Evolutionary conservation across 768 basidiomycete species (phyloP).

Genomic region (Hypholoma sublateritium): DNA sequence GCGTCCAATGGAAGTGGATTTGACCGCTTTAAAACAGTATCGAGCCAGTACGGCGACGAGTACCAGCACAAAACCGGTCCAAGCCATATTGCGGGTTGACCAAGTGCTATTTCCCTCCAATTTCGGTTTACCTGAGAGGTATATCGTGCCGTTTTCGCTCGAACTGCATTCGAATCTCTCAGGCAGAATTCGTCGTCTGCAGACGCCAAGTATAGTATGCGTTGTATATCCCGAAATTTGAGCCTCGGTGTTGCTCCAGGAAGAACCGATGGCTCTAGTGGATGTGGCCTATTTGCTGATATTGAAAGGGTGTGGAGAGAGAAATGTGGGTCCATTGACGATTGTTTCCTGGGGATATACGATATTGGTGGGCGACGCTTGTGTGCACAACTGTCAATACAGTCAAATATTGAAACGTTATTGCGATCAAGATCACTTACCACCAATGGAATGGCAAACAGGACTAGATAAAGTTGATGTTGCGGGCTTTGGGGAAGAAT

Average conservation of each 20-base stretch:
- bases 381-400: too few species aligned
- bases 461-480: too few species aligned
- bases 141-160: slow-evolving; percentile 8
- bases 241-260: background rate
- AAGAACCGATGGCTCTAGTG: background rate
- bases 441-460: too few species aligned
- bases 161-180: background rate
- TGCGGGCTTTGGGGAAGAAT: too few species aligned
- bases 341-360: background rate
- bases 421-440: too few species aligned
- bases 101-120: slow-evolving; percentile 18
- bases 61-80: slow-evolving; percentile 19
- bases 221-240: slow-evolving; percentile 1
- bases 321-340: background rate
- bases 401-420: too few species aligned
- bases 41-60: slow-evolving; percentile 16
- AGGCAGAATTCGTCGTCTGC: slow-evolving; percentile 4
- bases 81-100: slow-evolving; percentile 15
- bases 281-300: background rate
- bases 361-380: too few species aligned
- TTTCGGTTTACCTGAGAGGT: slow-evolving; percentile 17
- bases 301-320: background rate
- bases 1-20: slow-evolving; percentile 15
- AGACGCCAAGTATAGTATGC: slow-evolving; percentile 16
- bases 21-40: slow-evolving; percentile 17